Evolutionary conservation across 768 basidiomycete species (phyloP).

Genomic region (Suillus discolor): DNA sequence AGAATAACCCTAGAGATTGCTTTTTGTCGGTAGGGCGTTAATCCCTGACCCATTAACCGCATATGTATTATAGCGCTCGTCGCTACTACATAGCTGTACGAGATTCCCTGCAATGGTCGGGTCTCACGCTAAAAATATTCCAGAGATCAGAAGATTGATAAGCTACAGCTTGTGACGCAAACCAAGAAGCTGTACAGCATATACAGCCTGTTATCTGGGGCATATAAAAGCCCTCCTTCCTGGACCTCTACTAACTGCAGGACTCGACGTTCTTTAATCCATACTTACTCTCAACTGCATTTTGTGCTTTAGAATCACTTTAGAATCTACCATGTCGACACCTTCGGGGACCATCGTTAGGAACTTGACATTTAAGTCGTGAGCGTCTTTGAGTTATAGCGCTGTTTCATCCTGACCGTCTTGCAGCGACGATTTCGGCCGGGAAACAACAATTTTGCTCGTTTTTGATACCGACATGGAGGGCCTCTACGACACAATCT

Average conservation of each 20-base stretch:
- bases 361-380: conserved; percentile 3
- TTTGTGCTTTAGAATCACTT: not conserved
- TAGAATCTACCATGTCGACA: not conserved
- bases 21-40: not conserved
- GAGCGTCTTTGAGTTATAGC: not conserved
- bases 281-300: not conserved
- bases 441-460: not conserved
- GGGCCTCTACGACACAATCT: not conserved
- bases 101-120: not conserved
- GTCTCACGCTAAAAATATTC: not conserved
- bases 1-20: not conserved
- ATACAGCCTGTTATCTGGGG: not conserved
- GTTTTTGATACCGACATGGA: not conserved
- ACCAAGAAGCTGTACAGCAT: not conserved
- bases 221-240: not conserved
- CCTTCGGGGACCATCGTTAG: not conserved
- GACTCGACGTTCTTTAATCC: not conserved
- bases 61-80: not conserved
- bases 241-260: not conserved
- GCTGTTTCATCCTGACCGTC: not conserved
- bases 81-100: not conserved
- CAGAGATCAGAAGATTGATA: not conserved
- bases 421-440: not conserved
- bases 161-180: not conserved
- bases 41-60: not conserved